phyloP scores from a whole-genome alignment of 495 filamentous ascomycete genomes.

The Podospora anserina region DNA sequence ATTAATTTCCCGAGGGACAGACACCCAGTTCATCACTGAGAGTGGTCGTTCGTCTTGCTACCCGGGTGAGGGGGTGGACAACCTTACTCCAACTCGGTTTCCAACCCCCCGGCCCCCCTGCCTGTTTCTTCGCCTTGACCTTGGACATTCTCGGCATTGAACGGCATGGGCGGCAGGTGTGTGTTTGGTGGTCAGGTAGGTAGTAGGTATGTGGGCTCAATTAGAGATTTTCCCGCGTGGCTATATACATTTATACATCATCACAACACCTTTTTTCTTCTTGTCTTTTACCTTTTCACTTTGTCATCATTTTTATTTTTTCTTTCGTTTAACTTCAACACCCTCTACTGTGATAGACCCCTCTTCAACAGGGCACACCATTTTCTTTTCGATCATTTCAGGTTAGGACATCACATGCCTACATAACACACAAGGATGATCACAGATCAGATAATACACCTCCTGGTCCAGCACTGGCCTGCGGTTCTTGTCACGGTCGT shows the following conservation, averaged over 20 bases:
- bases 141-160: slow-evolving; percentile 19
- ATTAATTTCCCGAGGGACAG: slow-evolving; percentile 12
- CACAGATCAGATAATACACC: slow-evolving; percentile 26
- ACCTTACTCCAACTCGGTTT: slow-evolving; percentile 13
- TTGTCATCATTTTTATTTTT: background rate
- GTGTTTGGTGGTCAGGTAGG: background rate
- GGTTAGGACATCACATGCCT: too few species aligned
- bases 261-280: background rate
- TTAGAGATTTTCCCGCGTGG: slow-evolving; percentile 13
- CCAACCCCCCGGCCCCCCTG: background rate
- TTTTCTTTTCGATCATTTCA: background rate
- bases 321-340: slow-evolving; percentile 8
- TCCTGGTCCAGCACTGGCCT: slow-evolving; percentile 50
- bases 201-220: background rate
- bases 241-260: background rate
- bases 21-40: too few species aligned
- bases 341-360: slow-evolving; percentile 1
- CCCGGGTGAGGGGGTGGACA: background rate
- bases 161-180: slow-evolving; percentile 11
- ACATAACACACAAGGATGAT: slow-evolving; percentile 19
- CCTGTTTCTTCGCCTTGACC: background rate
- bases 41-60: background rate
- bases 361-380: slow-evolving; percentile 11
- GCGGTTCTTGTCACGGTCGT: slow-evolving; percentile 32
- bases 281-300: background rate